phyloP scores from a whole-genome alignment of 2,329 filamentous ascomycete species.

The Fusarium begoniae region DNA sequence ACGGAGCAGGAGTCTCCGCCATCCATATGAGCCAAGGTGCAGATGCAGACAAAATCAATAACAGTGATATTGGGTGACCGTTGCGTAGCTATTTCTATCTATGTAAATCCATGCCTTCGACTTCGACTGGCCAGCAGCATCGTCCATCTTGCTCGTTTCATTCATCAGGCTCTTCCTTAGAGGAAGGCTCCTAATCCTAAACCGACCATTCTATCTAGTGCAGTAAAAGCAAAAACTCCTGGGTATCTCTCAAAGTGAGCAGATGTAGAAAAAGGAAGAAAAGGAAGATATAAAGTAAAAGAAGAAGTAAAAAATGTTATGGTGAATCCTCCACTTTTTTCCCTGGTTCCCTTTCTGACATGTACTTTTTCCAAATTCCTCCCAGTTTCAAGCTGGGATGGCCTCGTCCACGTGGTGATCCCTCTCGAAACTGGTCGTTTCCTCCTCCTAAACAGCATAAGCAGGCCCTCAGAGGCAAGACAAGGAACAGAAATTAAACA shows the following conservation, averaged over 20 bases:
- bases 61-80: conserved; percentile 37
- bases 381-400: conserved; percentile 7
- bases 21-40: neutral
- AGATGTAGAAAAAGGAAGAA: conserved; percentile 33
- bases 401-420: conserved; percentile 3
- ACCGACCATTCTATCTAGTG: conserved; percentile 41
- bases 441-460: conserved; percentile 22
- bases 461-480: conserved; percentile 6
- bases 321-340: conserved; percentile 10
- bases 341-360: conserved; percentile 6
- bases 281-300: conserved; percentile 17
- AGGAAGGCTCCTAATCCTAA: conserved; percentile 37
- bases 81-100: conserved; percentile 40
- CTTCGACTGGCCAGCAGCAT: conserved; percentile 43
- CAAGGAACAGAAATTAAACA: conserved; percentile 34
- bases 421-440: conserved; percentile 5
- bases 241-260: conserved; percentile 44
- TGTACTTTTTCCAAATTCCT: conserved; percentile 18
- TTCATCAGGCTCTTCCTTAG: conserved; percentile 37
- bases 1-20: neutral
- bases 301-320: conserved; percentile 1
- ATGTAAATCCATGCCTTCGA: conserved; percentile 37
- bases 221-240: conserved; percentile 37
- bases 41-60: conserved; percentile 8
- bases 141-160: conserved; percentile 44